These are phyloP conservation scores for Neopestalotiopsis rosae DNA, from an alignment of 2,329 filamentous ascomycete genomes.

Conservation along the genomic window DNA sequence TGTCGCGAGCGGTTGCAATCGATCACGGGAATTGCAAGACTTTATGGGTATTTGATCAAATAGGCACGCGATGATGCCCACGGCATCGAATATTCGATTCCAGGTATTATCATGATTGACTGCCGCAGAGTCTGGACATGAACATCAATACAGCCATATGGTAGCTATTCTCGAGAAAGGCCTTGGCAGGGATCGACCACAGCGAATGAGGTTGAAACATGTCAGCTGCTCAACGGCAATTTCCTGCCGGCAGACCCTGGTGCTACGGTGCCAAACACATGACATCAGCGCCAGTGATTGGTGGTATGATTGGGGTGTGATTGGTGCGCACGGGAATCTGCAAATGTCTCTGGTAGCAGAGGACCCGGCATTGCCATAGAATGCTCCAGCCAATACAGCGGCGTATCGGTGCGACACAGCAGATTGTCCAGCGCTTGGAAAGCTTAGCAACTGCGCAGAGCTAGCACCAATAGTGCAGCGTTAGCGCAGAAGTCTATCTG, in stretches of 20 bases:
- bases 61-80: too few relatives aligned
- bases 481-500: constrained; percentile 4
- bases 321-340: not conserved
- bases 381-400: not conserved
- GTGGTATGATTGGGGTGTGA: not conserved
- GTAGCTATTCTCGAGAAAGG: too few relatives aligned
- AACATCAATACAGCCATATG: too few relatives aligned
- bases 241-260: not conserved
- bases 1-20: not conserved
- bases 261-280: not conserved
- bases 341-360: not conserved
- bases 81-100: too few relatives aligned
- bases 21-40: too few relatives aligned
- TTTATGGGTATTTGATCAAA: too few relatives aligned
- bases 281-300: not conserved
- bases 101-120: too few relatives aligned
- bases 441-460: not conserved
- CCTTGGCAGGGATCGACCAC: not conserved
- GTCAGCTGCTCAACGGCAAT: not conserved
- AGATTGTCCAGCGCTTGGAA: not conserved
- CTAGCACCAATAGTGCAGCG: constrained; percentile 1
- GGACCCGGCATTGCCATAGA: not conserved
- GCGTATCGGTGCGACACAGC: not conserved
- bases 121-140: too few relatives aligned
- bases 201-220: not conserved